Conservation (phyloP, 1,284 basidiomycete species). For the Caloboletus firmus region DNA sequence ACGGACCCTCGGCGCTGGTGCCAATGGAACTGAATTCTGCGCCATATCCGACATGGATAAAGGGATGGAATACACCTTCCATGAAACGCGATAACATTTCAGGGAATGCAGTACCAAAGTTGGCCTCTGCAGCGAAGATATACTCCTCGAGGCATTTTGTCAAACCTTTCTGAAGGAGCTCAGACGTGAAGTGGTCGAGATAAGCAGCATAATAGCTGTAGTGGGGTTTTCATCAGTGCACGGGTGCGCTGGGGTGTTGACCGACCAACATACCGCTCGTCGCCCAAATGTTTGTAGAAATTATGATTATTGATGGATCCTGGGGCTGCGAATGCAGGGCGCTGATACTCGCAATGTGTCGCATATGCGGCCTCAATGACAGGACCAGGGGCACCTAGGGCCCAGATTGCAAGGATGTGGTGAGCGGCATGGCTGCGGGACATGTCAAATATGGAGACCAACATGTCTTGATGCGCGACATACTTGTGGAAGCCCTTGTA, state of each 20-base stretch:
- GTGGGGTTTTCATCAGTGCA: background rate
- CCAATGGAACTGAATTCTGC: conserved; percentile 37
- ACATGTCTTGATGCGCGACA: conserved; percentile 8
- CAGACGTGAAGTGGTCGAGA: conserved; percentile 33
- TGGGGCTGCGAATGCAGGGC: conserved; percentile 38
- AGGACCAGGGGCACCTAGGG: conserved; percentile 40
- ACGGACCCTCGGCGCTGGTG: conserved; percentile 36
- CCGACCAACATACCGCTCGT: conserved; percentile 24
- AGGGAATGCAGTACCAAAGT: conserved; percentile 22
- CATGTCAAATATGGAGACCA: conserved; percentile 11
- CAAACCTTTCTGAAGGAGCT: conserved; percentile 28
- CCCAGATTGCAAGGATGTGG: conserved; percentile 43
- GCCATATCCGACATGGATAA: conserved; percentile 40
- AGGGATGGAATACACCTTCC: conserved; percentile 36
- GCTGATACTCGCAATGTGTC: conserved; percentile 36
- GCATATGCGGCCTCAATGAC: conserved; percentile 43
- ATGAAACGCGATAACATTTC: conserved; percentile 38
- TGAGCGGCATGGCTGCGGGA: conserved; percentile 41
- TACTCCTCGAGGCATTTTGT: conserved; percentile 28
- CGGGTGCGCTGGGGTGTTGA: background rate
- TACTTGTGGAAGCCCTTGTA: conserved; percentile 61
- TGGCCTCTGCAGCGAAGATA: conserved; percentile 32
- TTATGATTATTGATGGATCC: conserved; percentile 30
- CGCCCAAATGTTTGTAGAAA: conserved; percentile 26
- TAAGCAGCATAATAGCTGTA: conserved; percentile 38